Evolutionary conservation across 2,329 filamentous ascomycete species (phyloP), one percentile per base, ranked within the genome.

Genomic region (Boeremia lycopersici): DNA sequence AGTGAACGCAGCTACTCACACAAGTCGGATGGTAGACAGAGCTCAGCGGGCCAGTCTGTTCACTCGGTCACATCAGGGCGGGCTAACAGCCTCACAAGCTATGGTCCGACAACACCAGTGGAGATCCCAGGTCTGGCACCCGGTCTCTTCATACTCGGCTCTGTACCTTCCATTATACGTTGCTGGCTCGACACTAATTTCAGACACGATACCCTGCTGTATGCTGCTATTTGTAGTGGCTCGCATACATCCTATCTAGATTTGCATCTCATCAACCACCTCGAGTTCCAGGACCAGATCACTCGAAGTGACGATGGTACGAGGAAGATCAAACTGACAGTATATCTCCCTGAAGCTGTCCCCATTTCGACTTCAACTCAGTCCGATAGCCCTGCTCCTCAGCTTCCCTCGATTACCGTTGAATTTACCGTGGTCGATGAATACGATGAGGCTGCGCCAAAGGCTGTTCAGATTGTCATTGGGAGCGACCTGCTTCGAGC

Each of bases 181-280:
- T 99, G 95, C 78, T 98, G 95, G 93, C 81, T 98, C 64, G 93
- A 90, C 25, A 89, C 88, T 31, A 88, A 91, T 67, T 98, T 96
- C 76, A 93, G 92, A 12, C 93, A 96, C 71, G 88, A 89, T 61
- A 89, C 91, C 9, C 83, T 98, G 13, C 81, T 97, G 5, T 98
- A 98, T 71, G 95, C 93, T 31, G 93, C 92, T 30, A 82, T 98
- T 2, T 98, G 95, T 74, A 93, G 91, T 2, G 95, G 93, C 1
- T 96, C 95, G 5, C 92, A 93, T 73, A 88, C 86, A 64, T 98
- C 95, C 1, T 87, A 86, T n/a, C 78, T 99, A 40, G 89, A 95
- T 51, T 82, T 85, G 63, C 84, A 86, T 6, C 82, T 97, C 47
- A 79, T 97, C 44, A 86, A 86, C 61, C 89, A 89, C 48, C 83